Percentiles rank a stretch among this genome's conserved stretches.
Conservation (phyloP, 257 asterid species). For the Anisodus acutangulus region DNA sequence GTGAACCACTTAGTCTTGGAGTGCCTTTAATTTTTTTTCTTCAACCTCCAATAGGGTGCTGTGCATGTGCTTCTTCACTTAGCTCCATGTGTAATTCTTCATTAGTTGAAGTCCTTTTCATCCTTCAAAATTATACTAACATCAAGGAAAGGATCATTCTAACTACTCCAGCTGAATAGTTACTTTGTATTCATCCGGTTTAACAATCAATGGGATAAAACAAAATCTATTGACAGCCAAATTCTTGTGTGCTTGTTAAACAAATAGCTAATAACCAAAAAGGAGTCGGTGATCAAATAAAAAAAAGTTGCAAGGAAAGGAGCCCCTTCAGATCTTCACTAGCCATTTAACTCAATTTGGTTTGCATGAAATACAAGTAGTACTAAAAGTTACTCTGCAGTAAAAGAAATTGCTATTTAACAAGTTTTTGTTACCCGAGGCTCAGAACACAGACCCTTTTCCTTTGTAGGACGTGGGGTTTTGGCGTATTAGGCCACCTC, state of each 20-base stretch:
- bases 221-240: constrained; percentile 19
- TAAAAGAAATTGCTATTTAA: constrained; percentile 31
- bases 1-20: constrained; percentile 66
- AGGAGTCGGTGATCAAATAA: constrained; percentile 18
- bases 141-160: constrained; percentile 25
- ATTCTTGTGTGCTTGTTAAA: not conserved
- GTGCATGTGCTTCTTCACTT: constrained; percentile 63
- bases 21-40: constrained; percentile 34
- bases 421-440: constrained; percentile 40
- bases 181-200: constrained; percentile 24
- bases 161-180: not conserved
- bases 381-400: constrained; percentile 22
- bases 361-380: constrained; percentile 29
- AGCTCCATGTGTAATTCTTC: constrained; percentile 32
- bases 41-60: constrained; percentile 56
- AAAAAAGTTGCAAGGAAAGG: not conserved
- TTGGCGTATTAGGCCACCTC: constrained; percentile 67
- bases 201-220: not conserved
- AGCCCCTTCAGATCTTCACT: constrained; percentile 20
- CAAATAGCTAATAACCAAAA: not conserved
- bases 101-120: constrained; percentile 36
- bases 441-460: constrained; percentile 42
- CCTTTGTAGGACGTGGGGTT: constrained; percentile 53
- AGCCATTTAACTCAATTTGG: constrained; percentile 27
- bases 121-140: constrained; percentile 32